Conservation (phyloP, 257 asterid genomes). For the Asclepias syriaca region DNA sequence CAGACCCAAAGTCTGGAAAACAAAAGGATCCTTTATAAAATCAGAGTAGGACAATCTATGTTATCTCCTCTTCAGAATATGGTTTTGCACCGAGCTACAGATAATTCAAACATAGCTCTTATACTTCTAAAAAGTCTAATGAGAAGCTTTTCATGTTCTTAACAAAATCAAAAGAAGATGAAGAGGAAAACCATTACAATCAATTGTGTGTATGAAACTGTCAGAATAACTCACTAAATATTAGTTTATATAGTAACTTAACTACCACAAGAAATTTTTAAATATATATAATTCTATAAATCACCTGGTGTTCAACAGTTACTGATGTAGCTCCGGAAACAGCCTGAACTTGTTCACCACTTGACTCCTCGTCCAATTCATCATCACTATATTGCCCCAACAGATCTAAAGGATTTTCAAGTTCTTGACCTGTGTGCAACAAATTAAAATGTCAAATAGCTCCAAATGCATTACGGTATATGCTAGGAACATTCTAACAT, state of each 20-base stretch:
- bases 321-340: constrained; percentile 35
- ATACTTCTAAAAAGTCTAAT: background rate
- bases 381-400: constrained; percentile 97
- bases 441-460: constrained; percentile 40
- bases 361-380: constrained; percentile 59
- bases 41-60: background rate
- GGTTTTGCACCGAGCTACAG: constrained; percentile 1
- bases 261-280: no score
- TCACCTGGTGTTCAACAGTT: constrained; percentile 53
- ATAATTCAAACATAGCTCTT: background rate
- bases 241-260: background rate
- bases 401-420: constrained; percentile 71
- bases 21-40: background rate
- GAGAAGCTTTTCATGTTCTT: background rate
- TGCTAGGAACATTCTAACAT: constrained; percentile 15
- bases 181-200: background rate
- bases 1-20: background rate
- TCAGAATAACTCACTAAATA: background rate
- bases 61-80: background rate
- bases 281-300: constrained; percentile 6
- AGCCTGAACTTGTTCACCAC: constrained; percentile 31
- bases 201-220: background rate
- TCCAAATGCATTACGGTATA: constrained; percentile 13
- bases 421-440: constrained; percentile 51
- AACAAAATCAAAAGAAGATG: background rate